Evolutionary conservation across 768 basidiomycete species (phyloP).

Genomic region (Podaxis sp.): DNA sequence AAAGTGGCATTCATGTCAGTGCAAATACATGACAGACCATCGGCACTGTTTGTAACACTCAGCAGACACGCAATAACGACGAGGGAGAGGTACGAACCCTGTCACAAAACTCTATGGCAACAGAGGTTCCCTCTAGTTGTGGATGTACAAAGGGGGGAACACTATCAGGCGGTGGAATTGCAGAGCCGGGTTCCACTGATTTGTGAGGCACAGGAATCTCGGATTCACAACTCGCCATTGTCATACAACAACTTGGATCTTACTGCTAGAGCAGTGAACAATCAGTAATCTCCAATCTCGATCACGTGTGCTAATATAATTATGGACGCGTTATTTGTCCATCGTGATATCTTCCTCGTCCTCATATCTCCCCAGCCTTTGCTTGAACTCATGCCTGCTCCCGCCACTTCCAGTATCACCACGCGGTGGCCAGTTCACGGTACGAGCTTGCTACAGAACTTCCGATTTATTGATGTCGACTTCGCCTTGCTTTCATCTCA

Average conservation of each 20-base stretch:
- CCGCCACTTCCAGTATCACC: background rate
- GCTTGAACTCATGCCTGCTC: background rate
- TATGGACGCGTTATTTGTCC: conserved; percentile 51
- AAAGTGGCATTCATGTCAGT: background rate
- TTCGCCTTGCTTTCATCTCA: conserved; percentile 22
- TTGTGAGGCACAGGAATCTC: background rate
- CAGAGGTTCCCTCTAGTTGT: conserved; percentile 36
- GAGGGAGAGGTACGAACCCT: conserved; percentile 47
- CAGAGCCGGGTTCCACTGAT: no score
- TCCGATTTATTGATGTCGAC: background rate
- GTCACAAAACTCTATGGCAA: conserved; percentile 93
- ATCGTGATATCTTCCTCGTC: conserved; percentile 10
- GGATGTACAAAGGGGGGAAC: conserved; percentile 53
- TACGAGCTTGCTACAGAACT: conserved; percentile 20
- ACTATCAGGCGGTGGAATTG: background rate
- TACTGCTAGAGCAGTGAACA: background rate
- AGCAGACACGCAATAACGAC: background rate
- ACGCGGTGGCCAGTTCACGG: conserved; percentile 65
- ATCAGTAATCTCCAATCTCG: conserved; percentile 6
- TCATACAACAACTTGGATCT: background rate
- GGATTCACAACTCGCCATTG: conserved; percentile 8
- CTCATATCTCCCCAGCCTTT: background rate
- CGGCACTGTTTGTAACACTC: conserved; percentile 52
- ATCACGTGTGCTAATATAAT: conserved; percentile 28
- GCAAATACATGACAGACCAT: conserved; percentile 46